phyloP scores from a whole-genome alignment of 306 rosid genomes.

The Sphenostylis stenocarpa region DNA sequence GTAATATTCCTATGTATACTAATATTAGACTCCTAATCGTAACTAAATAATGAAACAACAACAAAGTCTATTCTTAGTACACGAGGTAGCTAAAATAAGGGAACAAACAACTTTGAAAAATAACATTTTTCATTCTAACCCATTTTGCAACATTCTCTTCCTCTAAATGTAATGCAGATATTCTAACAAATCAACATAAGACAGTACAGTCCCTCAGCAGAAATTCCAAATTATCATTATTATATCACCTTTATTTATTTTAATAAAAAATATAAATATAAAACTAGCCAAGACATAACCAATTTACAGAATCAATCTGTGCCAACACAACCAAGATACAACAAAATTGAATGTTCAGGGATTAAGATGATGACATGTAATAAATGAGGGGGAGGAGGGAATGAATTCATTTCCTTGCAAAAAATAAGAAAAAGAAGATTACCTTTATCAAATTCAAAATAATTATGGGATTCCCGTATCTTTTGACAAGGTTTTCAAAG shows the following conservation, averaged over 20 bases:
- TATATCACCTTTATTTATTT: neutral
- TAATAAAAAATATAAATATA: neutral
- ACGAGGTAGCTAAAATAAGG: neutral
- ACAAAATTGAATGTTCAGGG: slow-evolving; percentile 7
- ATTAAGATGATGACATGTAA: neutral
- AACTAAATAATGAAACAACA: neutral
- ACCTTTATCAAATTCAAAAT: slow-evolving; percentile 97
- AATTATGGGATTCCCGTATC: slow-evolving; percentile 96
- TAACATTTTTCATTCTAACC: neutral
- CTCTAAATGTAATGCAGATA: neutral
- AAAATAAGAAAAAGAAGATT: neutral
- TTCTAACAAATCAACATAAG: neutral
- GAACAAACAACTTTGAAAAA: neutral
- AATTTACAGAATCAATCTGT: neutral
- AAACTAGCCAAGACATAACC: slow-evolving; percentile 23
- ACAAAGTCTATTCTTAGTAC: no score
- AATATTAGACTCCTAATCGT: neutral
- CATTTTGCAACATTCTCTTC: neutral
- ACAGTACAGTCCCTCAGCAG: neutral
- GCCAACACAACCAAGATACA: slow-evolving; percentile 8
- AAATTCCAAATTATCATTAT: neutral
- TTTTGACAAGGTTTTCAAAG: slow-evolving; percentile 79
- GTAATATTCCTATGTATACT: neutral
- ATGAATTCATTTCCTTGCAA: neutral
- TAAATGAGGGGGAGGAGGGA: neutral